phyloP scores from a whole-genome alignment of 306 rosid genomes.

The Hippophae gyantsensis region DNA sequence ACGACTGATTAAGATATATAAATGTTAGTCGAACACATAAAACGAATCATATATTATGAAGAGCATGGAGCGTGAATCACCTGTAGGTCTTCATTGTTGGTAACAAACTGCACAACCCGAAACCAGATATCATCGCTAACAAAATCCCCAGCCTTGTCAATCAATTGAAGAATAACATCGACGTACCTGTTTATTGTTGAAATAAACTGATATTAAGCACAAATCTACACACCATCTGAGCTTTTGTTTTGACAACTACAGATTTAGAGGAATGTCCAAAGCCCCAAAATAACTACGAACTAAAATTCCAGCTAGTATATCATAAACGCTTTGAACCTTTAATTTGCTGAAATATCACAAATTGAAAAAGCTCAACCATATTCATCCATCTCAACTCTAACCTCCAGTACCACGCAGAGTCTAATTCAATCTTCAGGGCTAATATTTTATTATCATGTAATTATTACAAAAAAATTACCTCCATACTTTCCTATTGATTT shows the following conservation, averaged over 20 bases:
- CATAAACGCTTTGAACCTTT: background rate
- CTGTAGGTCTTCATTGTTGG: conserved; percentile 98
- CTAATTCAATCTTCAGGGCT: too few species aligned
- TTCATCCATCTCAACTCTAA: background rate
- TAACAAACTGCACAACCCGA: conserved; percentile 98
- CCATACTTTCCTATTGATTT: background rate
- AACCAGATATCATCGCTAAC: conserved; percentile 99
- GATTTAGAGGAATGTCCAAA: background rate
- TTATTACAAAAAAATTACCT: background rate
- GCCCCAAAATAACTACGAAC: background rate
- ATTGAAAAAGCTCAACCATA: background rate
- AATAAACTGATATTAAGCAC: conserved; percentile 14
- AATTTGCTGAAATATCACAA: background rate
- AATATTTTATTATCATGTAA: background rate
- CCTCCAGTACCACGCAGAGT: too few species aligned
- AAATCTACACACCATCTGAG: background rate
- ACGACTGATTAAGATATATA: conserved; percentile 64
- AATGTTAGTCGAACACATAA: conserved; percentile 25
- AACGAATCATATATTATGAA: conserved; percentile 2
- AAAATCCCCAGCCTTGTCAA: conserved; percentile 99
- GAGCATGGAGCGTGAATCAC: conserved; percentile 36
- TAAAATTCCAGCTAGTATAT: background rate
- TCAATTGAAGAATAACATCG: conserved; percentile 95
- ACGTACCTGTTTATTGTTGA: conserved; percentile 63
- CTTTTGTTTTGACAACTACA: background rate